phyloP scores from a whole-genome alignment of 1,284 basidiomycete genomes.

The Pterulicium gracile region DNA sequence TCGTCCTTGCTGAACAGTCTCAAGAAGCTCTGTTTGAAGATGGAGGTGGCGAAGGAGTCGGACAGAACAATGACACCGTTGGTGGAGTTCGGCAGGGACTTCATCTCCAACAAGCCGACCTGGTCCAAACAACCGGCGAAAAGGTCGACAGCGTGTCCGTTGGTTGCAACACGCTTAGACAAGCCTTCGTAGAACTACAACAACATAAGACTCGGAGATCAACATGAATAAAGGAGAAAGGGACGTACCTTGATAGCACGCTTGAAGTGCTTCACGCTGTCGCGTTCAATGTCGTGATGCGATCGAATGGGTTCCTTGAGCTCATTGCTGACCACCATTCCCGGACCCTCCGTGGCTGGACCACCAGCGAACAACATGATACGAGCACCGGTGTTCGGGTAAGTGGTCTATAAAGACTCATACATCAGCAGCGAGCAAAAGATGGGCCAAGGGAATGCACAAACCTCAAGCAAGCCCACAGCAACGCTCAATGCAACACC shows the following conservation, averaged over 20 bases:
- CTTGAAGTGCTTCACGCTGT: constrained; percentile 97
- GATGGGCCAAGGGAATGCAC: constrained; percentile 10
- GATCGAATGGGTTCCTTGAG: constrained; percentile 96
- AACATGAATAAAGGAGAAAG: constrained; percentile 6
- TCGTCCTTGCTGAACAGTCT: constrained; percentile 93
- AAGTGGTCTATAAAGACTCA: constrained; percentile 53
- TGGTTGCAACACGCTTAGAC: constrained; percentile 89
- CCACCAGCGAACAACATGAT: constrained; percentile 98
- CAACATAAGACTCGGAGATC: constrained; percentile 2
- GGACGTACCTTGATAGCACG: constrained; percentile 79
- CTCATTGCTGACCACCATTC: constrained; percentile 94
- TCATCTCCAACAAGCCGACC: constrained; percentile 97
- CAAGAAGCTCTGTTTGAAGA: constrained; percentile 98
- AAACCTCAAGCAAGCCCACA: constrained; percentile 84
- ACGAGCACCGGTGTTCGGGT: constrained; percentile 91
- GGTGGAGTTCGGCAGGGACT: constrained; percentile 87
- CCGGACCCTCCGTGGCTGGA: constrained; percentile 94
- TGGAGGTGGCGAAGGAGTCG: constrained; percentile 96
- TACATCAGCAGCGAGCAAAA: constrained; percentile 1
- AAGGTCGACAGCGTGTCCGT: constrained; percentile 91
- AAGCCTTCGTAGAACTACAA: constrained; percentile 89
- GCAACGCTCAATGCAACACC: constrained; percentile 94
- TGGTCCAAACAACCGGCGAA: constrained; percentile 98
- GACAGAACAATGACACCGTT: constrained; percentile 96
- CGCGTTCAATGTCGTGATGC: constrained; percentile 98